Conservation (phyloP, 139 green algal genomes). For the Trebouxia sp. region DNA sequence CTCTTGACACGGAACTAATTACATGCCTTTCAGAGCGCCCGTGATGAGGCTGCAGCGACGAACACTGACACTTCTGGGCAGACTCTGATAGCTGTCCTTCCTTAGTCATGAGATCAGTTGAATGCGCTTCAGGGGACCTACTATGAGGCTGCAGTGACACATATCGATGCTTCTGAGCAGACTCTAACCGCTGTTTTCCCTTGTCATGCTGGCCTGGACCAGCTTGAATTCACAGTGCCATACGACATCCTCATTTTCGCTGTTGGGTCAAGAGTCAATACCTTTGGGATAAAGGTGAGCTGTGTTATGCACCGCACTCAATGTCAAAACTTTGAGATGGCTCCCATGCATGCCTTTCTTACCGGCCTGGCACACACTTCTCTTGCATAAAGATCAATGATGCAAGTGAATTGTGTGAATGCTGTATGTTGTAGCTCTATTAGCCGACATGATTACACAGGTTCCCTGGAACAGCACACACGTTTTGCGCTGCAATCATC, state of each 20-base stretch:
- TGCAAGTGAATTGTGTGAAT: no score
- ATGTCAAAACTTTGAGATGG: neutral
- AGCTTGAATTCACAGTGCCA: conserved; percentile 82
- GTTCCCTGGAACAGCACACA: no score
- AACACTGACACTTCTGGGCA: conserved; percentile 74
- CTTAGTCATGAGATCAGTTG: conserved; percentile 38
- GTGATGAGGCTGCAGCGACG: conserved; percentile 82
- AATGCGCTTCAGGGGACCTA: conserved; percentile 65
- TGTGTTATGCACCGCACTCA: neutral
- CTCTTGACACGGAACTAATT: conserved; percentile 48
- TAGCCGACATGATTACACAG: no score
- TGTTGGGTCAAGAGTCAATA: conserved; percentile 88
- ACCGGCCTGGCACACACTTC: no score
- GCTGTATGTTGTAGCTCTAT: no score
- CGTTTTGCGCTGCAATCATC: no score
- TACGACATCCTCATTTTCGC: conserved; percentile 86
- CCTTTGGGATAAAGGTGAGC: conserved; percentile 73
- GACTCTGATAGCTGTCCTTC: conserved; percentile 80
- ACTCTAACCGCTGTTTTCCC: conserved; percentile 83
- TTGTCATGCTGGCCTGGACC: conserved; percentile 68
- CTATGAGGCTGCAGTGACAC: conserved; percentile 82
- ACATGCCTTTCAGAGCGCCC: conserved; percentile 60
- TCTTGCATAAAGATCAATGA: no score
- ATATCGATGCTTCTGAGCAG: conserved; percentile 75
- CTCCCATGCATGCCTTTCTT: no score